Evolutionary conservation across 2,329 filamentous ascomycete genomes (phyloP), one percentile per base, ranked within the genome.

Genomic region (Calonectria leucothoes): DNA sequence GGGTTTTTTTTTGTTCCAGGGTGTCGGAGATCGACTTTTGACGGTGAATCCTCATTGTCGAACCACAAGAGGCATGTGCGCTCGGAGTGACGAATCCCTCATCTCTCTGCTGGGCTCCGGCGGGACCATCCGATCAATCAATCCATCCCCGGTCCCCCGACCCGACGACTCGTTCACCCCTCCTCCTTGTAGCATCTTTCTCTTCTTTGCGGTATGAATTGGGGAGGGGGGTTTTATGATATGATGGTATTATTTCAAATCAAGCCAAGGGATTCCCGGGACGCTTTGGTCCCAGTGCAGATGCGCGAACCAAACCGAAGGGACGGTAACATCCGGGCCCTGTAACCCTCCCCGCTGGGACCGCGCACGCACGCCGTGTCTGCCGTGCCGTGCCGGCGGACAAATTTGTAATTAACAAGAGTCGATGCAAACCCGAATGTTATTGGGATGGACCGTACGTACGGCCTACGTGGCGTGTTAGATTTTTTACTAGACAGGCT

Each of bases 311-410:
- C 39, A 64, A 45, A 35, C 55, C 55, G 55, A 59, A 42, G 39
- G 17, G 39, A 64, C 59, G 59, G 59, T 64, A 64, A 48, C 37
- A 64, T 64, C 59, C 59, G 37, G 59, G 59, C 33, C 55, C 55
- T 59, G 55, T 35, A 39, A 59, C 55, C 55, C 55, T 20, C 55
- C 52, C 52, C 31, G 23, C 55, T 39, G 55, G 55, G 55, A 37
- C 55, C 55, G 37, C 55, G 52, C 52, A 59, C 31, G 55, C 55
- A 59, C 55, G 55, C 55, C 33, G 55, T 37, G 14, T 37, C 55
- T 59, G 55, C 55, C 55, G 55, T 59, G 55, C 55, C 55, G 55
- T 39, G 55, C 55, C 55, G 55, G 55, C 55, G 55, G 55, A 59
- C 20, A 6, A 39, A 39, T 37, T 59, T 59, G 55, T 27, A 39